Evolutionary conservation across 306 rosid species (phyloP).

Genomic region (Citrullus amarus): DNA sequence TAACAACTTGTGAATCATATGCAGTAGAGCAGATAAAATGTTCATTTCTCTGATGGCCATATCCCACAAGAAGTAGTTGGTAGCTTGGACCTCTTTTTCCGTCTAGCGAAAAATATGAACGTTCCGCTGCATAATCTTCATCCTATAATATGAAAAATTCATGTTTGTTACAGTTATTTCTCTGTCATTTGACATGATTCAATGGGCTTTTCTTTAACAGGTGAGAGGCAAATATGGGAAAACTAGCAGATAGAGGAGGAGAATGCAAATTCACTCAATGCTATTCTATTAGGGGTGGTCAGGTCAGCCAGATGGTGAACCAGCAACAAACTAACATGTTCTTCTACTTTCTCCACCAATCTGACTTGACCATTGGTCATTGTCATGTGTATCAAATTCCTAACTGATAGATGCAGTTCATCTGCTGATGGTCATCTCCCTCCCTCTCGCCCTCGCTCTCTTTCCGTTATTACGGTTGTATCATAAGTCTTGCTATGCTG

Average conservation of each 20-base stretch:
- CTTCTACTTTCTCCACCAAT: constrained; percentile 14
- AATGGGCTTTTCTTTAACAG: constrained; percentile 21
- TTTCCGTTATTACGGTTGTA: constrained; percentile 15
- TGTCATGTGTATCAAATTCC: constrained; percentile 29
- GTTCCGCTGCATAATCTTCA: background rate
- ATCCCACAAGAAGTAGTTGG: background rate
- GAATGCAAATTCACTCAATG: constrained; percentile 13
- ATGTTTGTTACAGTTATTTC: background rate
- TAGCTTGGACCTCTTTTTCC: background rate
- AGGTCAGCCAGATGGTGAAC: constrained; percentile 26
- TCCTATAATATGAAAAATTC: background rate
- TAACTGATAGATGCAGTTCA: constrained; percentile 27
- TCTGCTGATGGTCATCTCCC: constrained; percentile 14
- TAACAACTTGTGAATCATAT: constrained; percentile 27
- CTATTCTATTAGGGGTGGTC: background rate
- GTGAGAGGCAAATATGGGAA: constrained; percentile 22
- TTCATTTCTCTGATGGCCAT: background rate
- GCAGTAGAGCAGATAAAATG: background rate
- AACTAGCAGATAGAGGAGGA: constrained; percentile 24
- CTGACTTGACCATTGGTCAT: constrained; percentile 24
- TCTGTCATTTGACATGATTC: background rate
- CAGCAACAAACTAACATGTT: constrained; percentile 15
- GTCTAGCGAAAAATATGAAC: background rate
- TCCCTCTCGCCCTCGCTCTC: background rate
- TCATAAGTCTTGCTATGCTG: constrained; percentile 35